Percentiles rank a stretch among this genome's conserved stretches.
phyloP scores from a whole-genome alignment of 1,139 yeast genomes.

The Suhomyces taliae region DNA sequence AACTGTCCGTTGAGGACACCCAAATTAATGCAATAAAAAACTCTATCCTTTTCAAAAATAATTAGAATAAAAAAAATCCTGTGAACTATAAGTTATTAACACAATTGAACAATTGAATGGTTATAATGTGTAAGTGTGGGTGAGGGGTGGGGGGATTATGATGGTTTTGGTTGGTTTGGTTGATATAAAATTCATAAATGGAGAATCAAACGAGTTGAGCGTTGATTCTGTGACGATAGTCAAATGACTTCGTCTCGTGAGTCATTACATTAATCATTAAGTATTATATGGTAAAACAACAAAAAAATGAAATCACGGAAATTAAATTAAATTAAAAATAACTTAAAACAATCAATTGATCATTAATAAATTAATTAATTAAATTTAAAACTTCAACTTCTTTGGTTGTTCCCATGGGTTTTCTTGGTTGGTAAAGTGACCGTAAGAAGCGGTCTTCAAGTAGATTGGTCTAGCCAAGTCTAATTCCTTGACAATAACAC shows the following conservation, averaged over 20 bases:
- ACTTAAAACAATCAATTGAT: constrained; percentile 1
- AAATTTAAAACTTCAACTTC: constrained; percentile 66
- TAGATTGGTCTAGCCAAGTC: constrained; percentile 98
- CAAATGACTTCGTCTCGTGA: constrained; percentile 20
- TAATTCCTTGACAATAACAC: constrained; percentile 95
- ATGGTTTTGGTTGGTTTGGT: constrained; percentile 1
- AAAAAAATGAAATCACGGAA: background rate
- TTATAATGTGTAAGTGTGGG: background rate
- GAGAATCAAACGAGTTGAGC: constrained; percentile 54
- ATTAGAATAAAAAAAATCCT: constrained; percentile 11
- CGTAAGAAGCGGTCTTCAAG: constrained; percentile 98
- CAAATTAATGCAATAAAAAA: constrained; percentile 48
- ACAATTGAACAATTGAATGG: constrained; percentile 8
- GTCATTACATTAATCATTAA: constrained; percentile 50
- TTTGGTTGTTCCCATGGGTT: constrained; percentile 99
- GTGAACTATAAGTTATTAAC: constrained; percentile 9
- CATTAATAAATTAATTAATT: background rate
- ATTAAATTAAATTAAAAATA: too few species aligned
- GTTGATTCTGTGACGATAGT: constrained; percentile 25
- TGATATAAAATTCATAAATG: constrained; percentile 13
- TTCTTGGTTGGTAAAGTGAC: constrained; percentile 99
- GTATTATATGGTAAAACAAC: constrained; percentile 18
- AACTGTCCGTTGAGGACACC: constrained; percentile 59
- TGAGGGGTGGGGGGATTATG: background rate
- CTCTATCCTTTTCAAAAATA: constrained; percentile 37